Conservation (phyloP, 768 basidiomycete species). For the Kwoniella dendrophila region DNA sequence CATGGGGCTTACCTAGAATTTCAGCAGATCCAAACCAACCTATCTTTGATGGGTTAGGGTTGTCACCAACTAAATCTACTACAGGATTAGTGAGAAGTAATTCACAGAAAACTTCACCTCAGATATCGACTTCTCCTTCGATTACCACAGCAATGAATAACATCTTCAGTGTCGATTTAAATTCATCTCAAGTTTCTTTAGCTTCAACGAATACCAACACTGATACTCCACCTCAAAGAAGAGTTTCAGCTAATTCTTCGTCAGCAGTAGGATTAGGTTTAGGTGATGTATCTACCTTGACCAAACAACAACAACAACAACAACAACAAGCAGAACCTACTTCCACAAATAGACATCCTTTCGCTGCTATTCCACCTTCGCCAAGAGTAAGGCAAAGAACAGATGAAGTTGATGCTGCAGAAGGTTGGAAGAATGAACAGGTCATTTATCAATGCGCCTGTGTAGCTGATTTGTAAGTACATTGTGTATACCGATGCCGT, state of each 20-base stretch:
- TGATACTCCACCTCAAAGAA: background rate
- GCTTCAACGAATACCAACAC: conserved; percentile 10
- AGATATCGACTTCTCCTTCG: background rate
- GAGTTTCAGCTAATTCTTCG: conserved; percentile 1
- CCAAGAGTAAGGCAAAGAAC: background rate
- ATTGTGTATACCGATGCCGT: no score
- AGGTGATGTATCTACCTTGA: conserved; percentile 6
- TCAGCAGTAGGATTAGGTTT: conserved; percentile 15
- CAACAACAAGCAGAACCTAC: no score
- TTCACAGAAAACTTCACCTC: conserved; percentile 1
- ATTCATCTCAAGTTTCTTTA: conserved; percentile 18
- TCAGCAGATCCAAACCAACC: conserved; percentile 9
- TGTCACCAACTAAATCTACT: conserved; percentile 27
- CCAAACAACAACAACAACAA: background rate
- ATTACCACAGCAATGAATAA: background rate
- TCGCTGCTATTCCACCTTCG: background rate
- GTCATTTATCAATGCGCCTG: conserved; percentile 55
- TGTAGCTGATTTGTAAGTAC: conserved; percentile 55
- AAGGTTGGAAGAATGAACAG: conserved; percentile 47
- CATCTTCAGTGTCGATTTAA: conserved; percentile 13
- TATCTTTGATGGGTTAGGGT: conserved; percentile 33
- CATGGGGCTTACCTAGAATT: conserved; percentile 35
- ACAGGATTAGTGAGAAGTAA: background rate
- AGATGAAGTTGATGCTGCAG: conserved; percentile 37
- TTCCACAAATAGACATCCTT: conserved; percentile 9